Percentiles rank a stretch among this genome's conserved stretches.
These are phyloP conservation scores for Trichoderma sp. DNA, from an alignment of 2,329 filamentous ascomycete species.

Conservation along the genomic window DNA sequence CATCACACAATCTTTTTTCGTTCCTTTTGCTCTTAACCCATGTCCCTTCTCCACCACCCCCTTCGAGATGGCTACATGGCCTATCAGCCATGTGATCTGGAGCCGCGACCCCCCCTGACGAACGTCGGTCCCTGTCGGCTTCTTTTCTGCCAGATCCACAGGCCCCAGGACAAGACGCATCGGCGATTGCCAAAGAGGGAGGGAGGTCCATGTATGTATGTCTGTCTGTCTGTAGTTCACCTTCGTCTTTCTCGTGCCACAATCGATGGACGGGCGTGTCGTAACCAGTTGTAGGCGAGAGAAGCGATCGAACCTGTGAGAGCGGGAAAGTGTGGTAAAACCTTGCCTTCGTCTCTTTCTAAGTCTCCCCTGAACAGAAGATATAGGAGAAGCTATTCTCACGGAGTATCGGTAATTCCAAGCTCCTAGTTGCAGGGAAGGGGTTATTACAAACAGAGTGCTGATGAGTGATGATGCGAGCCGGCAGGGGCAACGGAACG, in stretches of 20 bases:
- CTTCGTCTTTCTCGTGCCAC: neutral
- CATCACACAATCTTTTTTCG: slow-evolving; percentile 12
- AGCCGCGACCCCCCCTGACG: slow-evolving; percentile 4
- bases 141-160: neutral
- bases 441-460: neutral
- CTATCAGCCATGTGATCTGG: slow-evolving; percentile 26
- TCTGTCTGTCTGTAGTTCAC: neutral
- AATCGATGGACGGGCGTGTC: slow-evolving; percentile 17
- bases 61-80: slow-evolving; percentile 22
- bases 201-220: too few species aligned
- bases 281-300: too few species aligned
- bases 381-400: neutral
- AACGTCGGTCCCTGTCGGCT: neutral
- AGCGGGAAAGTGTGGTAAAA: neutral
- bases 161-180: neutral
- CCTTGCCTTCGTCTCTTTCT: neutral
- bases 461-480: neutral
- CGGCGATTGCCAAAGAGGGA: slow-evolving; percentile 12
- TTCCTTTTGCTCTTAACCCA: neutral
- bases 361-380: neutral
- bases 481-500: slow-evolving; percentile 2
- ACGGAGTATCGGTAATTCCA: slow-evolving; percentile 8
- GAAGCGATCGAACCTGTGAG: neutral
- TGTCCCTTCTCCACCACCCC: slow-evolving; percentile 11
- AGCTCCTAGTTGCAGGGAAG: neutral